Base-by-base conservation (phyloP, 768 basidiomycete species). In the Pulveroboletus sp. region DNA sequence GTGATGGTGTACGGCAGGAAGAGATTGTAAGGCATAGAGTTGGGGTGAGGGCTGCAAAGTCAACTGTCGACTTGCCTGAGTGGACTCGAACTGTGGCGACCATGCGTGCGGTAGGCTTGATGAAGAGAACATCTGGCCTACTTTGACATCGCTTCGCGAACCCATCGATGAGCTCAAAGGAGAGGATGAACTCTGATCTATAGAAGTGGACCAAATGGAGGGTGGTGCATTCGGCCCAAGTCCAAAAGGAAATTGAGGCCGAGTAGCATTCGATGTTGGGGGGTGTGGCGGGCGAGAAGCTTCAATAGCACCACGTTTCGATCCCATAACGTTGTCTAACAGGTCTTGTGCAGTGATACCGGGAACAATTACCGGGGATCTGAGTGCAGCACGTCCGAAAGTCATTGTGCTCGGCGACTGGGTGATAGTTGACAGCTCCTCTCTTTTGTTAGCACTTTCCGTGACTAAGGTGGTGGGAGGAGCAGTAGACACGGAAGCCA, bases 141-240 rank as follows among this genome's bases (percentile, higher is more conserved):
- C 37, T 18, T 43, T 57, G 32, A 21, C 47, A 11, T 56, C 60
- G 41, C 49, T 48, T 51, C 59, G 54, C 24, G 51, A 33, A 31
- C 56, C 50, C 24, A 33, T 30, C 31, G 46, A 49, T 6, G 57
- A 52, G 17, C 37, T 53, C 9, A 61, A 51, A 10, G 50, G 39
- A 9, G 50, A 6, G 21, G 51, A 49, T 24, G 52, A 52, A 44
- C 72, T 69, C 47, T 80, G 78, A 51, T 82, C 83, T 3, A 70
- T 67, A 2, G 77, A 72, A 12, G 82, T 74, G 4, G 85, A 81
- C 86, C 86, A 87, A 36, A 87, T 88, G 1, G 81, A 86, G 43
- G 76, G 71, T 8, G 73, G 70, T n/a, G 67, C 67, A 56, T 71
- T 73, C 3, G 72, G 65, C 5, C 77, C 78, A 7, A 77, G 73